phyloP scores from a whole-genome alignment of 352 stramenopile species.

The Phytophthora agathidicida region DNA sequence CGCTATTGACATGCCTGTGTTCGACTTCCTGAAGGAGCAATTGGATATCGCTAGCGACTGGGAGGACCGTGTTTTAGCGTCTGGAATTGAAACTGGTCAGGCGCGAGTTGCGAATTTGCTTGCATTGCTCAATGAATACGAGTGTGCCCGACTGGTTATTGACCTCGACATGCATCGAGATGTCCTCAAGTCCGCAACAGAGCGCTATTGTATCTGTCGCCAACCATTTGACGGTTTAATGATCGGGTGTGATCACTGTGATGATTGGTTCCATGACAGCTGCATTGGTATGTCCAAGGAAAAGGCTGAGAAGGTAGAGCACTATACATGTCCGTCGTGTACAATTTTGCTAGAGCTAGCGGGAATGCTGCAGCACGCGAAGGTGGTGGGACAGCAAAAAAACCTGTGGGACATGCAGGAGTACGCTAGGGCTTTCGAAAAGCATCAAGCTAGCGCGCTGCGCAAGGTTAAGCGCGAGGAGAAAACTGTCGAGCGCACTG shows the following conservation, averaged over 20 bases:
- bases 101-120: slow-evolving; percentile 76
- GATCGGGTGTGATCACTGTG: slow-evolving; percentile 89
- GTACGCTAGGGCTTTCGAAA: slow-evolving; percentile 85
- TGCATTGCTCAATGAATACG: slow-evolving; percentile 80
- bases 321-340: slow-evolving; percentile 95
- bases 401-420: slow-evolving; percentile 87
- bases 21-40: slow-evolving; percentile 83
- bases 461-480: slow-evolving; percentile 87
- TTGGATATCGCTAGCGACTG: slow-evolving; percentile 80
- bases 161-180: slow-evolving; percentile 89
- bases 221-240: slow-evolving; percentile 92
- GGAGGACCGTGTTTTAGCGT: slow-evolving; percentile 77
- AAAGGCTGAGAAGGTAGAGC: slow-evolving; percentile 95
- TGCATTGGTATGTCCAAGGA: slow-evolving; percentile 92
- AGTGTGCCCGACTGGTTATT: slow-evolving; percentile 75
- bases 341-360: slow-evolving; percentile 90
- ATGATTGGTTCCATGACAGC: slow-evolving; percentile 92
- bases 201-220: slow-evolving; percentile 91
- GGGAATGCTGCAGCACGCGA: slow-evolving; percentile 49
- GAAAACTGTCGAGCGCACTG: slow-evolving; percentile 80
- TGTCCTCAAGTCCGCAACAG: slow-evolving; percentile 92
- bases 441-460: slow-evolving; percentile 71
- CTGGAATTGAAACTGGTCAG: slow-evolving; percentile 80
- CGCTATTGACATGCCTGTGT: slow-evolving; percentile 73
- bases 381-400: slow-evolving; percentile 56